Base-by-base conservation (phyloP, 768 basidiomycete species). In the Kondoa subrosea region DNA sequence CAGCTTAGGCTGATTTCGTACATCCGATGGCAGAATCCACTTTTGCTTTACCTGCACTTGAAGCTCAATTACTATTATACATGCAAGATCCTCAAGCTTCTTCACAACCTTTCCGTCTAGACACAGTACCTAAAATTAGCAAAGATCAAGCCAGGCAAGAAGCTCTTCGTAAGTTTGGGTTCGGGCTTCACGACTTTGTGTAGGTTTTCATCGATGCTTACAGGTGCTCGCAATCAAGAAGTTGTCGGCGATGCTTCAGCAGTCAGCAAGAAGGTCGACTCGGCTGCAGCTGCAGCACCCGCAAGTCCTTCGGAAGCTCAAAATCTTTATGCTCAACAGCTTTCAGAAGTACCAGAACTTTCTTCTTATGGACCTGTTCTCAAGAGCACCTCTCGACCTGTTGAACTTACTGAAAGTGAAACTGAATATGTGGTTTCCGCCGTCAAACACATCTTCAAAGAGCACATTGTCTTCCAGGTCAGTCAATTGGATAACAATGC, bases 361-460 rank as follows among this genome's bases (percentile, higher is more conserved):
- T 83, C 82, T 2, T 79, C 81, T 4, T 97, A 93, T 77, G 95
- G 95, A 12, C 77, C 87, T 62, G 84, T 95, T 64, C 81, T 92
- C 75, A 90, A 86, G 78, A 96, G 90, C 81, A 88, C 84, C 71
- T 71, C 82, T 40, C 88, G 85, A 72, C 85, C 87, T 14, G 78
- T 82, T 27, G 88, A 87, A 70, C 84, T 97, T 68, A 97, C 95
- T 16, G 95, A 99, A 79, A 87, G 84, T 74, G 95, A 96, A 79
- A 97, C 91, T 2, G 95, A 97, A 78, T 99, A 97, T 76, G 91
- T 95, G 75, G 93, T 96, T 60, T 85, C 87, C 12, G 89, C 89
- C 73, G 89, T 95, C 78, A 97, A 96, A 79, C 95, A 99, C 77
- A 84, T 96, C 68, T 99, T 91, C 83, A 85, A 85, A 76, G 89